Percentiles rank a stretch among this genome's conserved stretches.
Evolutionary conservation across 805 yeast species (phyloP).

Genomic region (Candida coquimbonensis): DNA sequence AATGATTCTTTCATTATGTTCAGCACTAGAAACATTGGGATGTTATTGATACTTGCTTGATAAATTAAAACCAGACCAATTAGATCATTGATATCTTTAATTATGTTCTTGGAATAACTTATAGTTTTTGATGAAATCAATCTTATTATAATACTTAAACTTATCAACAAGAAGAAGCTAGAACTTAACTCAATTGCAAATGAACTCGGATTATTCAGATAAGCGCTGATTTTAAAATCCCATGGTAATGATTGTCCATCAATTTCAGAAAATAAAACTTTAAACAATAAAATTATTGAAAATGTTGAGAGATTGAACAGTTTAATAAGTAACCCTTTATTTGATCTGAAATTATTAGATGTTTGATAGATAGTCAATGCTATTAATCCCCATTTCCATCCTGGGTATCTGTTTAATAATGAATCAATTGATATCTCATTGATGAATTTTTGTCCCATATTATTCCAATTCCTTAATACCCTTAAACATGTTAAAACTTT

Average conservation of each 20-base stretch:
- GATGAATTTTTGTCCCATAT: conserved; percentile 79
- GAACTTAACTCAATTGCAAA: conserved; percentile 1
- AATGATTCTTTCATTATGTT: conserved; percentile 13
- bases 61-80: conserved; percentile 38
- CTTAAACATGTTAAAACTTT: conserved; percentile 32
- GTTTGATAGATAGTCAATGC: conserved; percentile 1
- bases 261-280: conserved; percentile 5
- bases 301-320: background rate
- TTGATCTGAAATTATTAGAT: conserved; percentile 1
- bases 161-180: conserved; percentile 28
- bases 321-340: background rate
- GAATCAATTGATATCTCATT: conserved; percentile 3
- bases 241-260: conserved; percentile 7
- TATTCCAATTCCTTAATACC: conserved; percentile 74
- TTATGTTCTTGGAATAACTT: conserved; percentile 13
- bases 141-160: conserved; percentile 28
- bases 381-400: conserved; percentile 42
- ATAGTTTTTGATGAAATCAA: conserved; percentile 10
- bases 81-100: conserved; percentile 32
- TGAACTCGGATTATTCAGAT: background rate
- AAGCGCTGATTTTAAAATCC: background rate
- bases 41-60: conserved; percentile 41
- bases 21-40: conserved; percentile 42
- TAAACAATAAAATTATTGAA: background rate
- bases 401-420: conserved; percentile 5